Percentiles rank a stretch among this genome's conserved stretches.
These are phyloP conservation scores for Berberis thunbergii DNA, from an alignment of 164 flowering plant species.

Conservation along the genomic window DNA sequence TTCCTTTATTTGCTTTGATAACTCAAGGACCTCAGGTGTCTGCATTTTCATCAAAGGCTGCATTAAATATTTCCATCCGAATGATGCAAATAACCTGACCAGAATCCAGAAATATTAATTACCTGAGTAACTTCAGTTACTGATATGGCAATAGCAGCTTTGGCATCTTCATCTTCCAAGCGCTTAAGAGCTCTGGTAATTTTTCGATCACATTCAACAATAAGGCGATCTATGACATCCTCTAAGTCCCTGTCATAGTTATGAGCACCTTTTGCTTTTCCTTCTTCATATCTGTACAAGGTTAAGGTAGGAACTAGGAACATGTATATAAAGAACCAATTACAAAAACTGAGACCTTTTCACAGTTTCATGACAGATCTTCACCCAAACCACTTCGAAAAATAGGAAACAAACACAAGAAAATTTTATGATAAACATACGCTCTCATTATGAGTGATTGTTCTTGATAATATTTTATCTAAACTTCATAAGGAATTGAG, in stretches of 20 bases:
- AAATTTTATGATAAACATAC: no score
- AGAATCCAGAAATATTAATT: background rate
- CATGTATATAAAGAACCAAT: no score
- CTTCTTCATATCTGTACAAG: conserved; percentile 70
- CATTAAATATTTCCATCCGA: background rate
- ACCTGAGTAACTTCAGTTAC: conserved; percentile 95
- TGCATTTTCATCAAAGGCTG: conserved; percentile 18
- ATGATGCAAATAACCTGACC: background rate
- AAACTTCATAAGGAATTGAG: no score
- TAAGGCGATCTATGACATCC: conserved; percentile 88
- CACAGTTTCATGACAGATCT: no score
- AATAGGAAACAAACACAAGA: no score
- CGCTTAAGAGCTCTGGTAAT: conserved; percentile 89
- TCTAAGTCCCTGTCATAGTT: conserved; percentile 91
- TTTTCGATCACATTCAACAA: conserved; percentile 94
- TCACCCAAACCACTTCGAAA: background rate
- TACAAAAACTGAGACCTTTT: no score
- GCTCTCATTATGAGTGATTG: no score
- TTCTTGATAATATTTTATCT: no score
- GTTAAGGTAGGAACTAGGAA: conserved; percentile 20
- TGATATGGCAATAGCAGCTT: conserved; percentile 95
- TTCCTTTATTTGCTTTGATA: conserved; percentile 87
- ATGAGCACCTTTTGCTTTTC: conserved; percentile 62
- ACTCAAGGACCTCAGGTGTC: conserved; percentile 69
- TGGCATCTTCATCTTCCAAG: conserved; percentile 92